These are phyloP conservation scores for Lotmaria passim DNA, from an alignment of 208 protist genomes.

Conservation along the genomic window DNA sequence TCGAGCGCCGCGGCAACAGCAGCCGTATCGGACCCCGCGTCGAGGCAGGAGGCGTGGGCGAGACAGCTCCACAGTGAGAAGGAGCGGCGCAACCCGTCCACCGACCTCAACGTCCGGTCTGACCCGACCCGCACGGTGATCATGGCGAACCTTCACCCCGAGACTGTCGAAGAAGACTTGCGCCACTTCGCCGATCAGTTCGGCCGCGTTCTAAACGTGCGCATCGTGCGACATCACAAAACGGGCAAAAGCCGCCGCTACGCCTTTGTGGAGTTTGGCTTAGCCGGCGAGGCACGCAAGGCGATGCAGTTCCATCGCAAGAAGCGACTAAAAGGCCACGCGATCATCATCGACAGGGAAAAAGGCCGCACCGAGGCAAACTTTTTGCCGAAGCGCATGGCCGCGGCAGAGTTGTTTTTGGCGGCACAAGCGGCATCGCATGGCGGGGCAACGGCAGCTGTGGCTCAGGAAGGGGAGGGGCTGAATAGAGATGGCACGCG, in stretches of 20 bases:
- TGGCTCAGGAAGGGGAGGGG: not conserved
- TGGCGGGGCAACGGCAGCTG: not conserved
- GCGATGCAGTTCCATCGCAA: conserved; percentile 58
- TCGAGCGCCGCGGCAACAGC: not conserved
- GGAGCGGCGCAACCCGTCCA: conserved; percentile 47
- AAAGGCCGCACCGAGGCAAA: conserved; percentile 58
- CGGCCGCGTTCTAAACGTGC: conserved; percentile 70
- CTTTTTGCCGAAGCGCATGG: conserved; percentile 76
- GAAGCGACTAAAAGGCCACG: conserved; percentile 65
- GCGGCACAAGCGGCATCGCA: not conserved
- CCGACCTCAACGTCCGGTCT: conserved; percentile 69
- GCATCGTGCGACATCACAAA: conserved; percentile 62
- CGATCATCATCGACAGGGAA: conserved; percentile 75
- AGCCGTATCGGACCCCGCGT: not conserved
- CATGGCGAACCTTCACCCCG: conserved; percentile 66
- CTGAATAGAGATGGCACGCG: no score
- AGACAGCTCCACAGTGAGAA: conserved; percentile 30
- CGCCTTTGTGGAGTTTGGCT: conserved; percentile 84
- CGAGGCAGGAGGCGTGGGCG: conserved; percentile 31
- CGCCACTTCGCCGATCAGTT: conserved; percentile 86
- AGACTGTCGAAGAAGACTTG: conserved; percentile 79
- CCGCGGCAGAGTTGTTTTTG: conserved; percentile 25
- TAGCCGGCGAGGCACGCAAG: conserved; percentile 65
- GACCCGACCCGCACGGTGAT: conserved; percentile 73
- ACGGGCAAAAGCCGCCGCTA: conserved; percentile 75